A percentile compares a stretch with the other conserved stretches of the same genome.
phyloP scores from a whole-genome alignment of 2,329 filamentous ascomycete species.

The Colletotrichum australisinense region DNA sequence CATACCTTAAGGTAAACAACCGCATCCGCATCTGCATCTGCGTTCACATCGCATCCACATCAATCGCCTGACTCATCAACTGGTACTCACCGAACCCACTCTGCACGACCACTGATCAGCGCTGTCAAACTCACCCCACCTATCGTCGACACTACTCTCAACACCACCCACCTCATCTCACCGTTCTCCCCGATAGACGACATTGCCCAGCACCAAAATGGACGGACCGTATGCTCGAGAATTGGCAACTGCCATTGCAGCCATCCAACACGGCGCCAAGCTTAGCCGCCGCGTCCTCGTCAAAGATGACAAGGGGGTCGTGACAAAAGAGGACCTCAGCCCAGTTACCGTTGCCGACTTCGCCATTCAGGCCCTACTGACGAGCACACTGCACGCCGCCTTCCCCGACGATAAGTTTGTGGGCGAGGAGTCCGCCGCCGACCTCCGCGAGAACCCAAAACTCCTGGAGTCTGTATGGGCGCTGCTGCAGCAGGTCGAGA shows the following conservation, averaged over 20 bases:
- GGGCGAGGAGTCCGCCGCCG: constrained; percentile 65
- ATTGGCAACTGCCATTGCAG: constrained; percentile 54
- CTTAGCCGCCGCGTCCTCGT: constrained; percentile 62
- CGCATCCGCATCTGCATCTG: background rate
- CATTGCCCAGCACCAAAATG: constrained; percentile 45
- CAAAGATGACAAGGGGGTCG: constrained; percentile 59
- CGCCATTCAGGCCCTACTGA: constrained; percentile 67
- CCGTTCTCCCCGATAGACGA: background rate
- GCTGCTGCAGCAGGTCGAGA: constrained; percentile 50
- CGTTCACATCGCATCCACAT: background rate
- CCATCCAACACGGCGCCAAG: constrained; percentile 57
- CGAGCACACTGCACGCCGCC: constrained; percentile 58
- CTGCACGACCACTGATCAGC: background rate
- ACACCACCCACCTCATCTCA: background rate
- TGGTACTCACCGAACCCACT: background rate
- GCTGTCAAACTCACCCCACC: background rate
- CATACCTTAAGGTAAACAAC: background rate
- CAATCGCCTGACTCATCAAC: background rate
- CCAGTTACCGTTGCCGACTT: constrained; percentile 71
- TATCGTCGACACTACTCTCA: background rate
- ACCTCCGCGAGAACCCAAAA: constrained; percentile 54
- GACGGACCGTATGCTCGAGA: constrained; percentile 56
- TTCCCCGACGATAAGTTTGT: constrained; percentile 66
- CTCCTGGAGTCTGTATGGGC: constrained; percentile 61
- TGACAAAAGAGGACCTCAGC: constrained; percentile 66